Conservation (phyloP, 2,329 filamentous ascomycete species). For the Aspergillus niger region DNA sequence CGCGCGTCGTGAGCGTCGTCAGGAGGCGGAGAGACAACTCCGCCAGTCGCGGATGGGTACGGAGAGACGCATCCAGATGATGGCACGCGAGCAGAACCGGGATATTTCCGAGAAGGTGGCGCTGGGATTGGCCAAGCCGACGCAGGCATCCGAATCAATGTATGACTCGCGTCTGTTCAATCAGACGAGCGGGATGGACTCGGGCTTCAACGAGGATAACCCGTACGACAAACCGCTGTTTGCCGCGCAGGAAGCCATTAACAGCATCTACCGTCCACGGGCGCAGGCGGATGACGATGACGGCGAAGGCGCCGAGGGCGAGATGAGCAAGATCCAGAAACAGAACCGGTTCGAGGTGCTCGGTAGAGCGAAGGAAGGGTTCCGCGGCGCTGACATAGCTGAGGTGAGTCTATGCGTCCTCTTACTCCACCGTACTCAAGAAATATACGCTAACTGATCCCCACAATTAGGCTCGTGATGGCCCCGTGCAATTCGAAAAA, state of each 20-base stretch:
- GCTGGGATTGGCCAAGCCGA: slow-evolving; percentile 90
- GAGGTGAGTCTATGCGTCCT: slow-evolving; percentile 59
- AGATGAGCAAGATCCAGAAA: slow-evolving; percentile 87
- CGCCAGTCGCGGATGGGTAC: slow-evolving; percentile 94
- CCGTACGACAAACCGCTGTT: slow-evolving; percentile 97
- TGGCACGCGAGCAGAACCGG: slow-evolving; percentile 92
- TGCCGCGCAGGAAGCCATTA: slow-evolving; percentile 91
- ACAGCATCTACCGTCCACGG: slow-evolving; percentile 85
- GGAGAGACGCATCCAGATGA: slow-evolving; percentile 85
- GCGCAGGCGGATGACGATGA: slow-evolving; percentile 72
- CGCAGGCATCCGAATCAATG: slow-evolving; percentile 89
- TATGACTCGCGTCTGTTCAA: slow-evolving; percentile 97
- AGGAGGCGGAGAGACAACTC: slow-evolving; percentile 84
- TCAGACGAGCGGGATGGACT: slow-evolving; percentile 84
- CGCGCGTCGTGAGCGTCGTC: slow-evolving; percentile 73
- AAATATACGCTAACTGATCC: not conserved
- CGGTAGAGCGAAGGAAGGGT: slow-evolving; percentile 79
- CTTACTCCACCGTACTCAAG: not conserved
- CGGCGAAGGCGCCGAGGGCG: slow-evolving; percentile 75
- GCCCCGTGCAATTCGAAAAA: slow-evolving; percentile 95
- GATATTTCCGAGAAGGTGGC: slow-evolving; percentile 98
- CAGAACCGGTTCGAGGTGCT: slow-evolving; percentile 83
- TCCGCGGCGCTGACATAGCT: slow-evolving; percentile 77
- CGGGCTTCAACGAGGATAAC: slow-evolving; percentile 96
- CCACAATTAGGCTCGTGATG: slow-evolving; percentile 67